Evolutionary conservation across 176 grass and related monocot genomes (phyloP).

Genomic region (Carex kokanica): DNA sequence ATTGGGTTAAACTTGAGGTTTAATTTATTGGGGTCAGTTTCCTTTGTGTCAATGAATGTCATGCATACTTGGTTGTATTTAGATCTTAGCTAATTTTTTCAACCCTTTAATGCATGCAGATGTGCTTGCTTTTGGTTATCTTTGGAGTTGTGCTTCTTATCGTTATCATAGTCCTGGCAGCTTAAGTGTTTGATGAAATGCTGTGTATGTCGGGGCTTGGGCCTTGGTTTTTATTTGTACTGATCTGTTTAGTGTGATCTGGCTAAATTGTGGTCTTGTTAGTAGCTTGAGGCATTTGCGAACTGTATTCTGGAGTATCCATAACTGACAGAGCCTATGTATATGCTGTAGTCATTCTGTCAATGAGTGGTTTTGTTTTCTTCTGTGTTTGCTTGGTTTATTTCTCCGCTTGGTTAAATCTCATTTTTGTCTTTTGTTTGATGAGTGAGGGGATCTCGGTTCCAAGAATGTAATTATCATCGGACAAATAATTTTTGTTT

Average conservation of each 20-base stretch:
- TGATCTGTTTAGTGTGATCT: constrained; percentile 26
- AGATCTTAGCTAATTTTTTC: neutral
- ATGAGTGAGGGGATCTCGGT: constrained; percentile 5
- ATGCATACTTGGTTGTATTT: constrained; percentile 13
- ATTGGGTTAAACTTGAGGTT: constrained; percentile 3
- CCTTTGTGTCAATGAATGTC: neutral
- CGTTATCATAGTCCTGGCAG: constrained; percentile 47
- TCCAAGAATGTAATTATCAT: constrained; percentile 24
- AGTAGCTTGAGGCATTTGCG: constrained; percentile 8
- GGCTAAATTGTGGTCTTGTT: constrained; percentile 16
- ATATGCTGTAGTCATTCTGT: constrained; percentile 33
- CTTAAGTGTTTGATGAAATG: constrained; percentile 31
- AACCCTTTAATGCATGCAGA: constrained; percentile 26
- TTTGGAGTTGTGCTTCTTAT: constrained; percentile 45
- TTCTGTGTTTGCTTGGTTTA: neutral
- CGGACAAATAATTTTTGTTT: neutral
- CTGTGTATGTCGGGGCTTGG: neutral
- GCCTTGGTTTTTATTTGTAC: neutral
- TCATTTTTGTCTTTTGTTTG: constrained; percentile 15
- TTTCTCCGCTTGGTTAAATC: neutral
- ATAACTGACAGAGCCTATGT: constrained; percentile 19
- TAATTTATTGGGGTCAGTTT: neutral
- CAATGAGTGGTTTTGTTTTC: constrained; percentile 22
- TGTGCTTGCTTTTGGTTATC: constrained; percentile 49
- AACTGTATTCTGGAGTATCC: constrained; percentile 1